Evolutionary conservation across 305 asterid species (phyloP).

Genomic region (Withania somnifera): DNA sequence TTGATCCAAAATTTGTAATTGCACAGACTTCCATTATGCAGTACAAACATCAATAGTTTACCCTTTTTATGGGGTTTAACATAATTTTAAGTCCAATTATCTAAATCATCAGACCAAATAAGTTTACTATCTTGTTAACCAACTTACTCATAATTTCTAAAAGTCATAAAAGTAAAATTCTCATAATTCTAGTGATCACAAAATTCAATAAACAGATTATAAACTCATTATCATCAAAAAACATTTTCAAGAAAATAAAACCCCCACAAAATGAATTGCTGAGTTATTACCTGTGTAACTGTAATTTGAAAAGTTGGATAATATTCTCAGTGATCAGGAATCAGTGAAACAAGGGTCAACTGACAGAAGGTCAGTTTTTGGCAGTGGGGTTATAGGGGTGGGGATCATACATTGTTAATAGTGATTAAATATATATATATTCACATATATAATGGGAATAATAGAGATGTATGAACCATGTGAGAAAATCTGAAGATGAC

Average conservation of each 20-base stretch:
- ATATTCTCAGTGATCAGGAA: background rate
- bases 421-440: background rate
- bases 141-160: background rate
- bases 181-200: background rate
- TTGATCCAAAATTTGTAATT: background rate
- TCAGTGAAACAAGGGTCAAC: slow-evolving; percentile 3
- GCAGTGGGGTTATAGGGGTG: background rate
- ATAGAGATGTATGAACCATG: slow-evolving; percentile 6
- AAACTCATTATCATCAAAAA: background rate
- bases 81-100: background rate
- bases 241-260: background rate
- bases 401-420: slow-evolving; percentile 6
- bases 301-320: background rate
- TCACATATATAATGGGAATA: background rate
- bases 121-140: background rate
- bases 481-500: slow-evolving; percentile 3
- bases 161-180: background rate
- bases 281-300: background rate
- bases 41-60: background rate
- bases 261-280: background rate
- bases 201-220: background rate
- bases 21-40: background rate
- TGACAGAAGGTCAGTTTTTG: background rate
- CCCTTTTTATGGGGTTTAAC: background rate
- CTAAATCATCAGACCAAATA: background rate